phyloP scores from a whole-genome alignment of 495 filamentous ascomycete species.

The Corynascus novoguineensis region DNA sequence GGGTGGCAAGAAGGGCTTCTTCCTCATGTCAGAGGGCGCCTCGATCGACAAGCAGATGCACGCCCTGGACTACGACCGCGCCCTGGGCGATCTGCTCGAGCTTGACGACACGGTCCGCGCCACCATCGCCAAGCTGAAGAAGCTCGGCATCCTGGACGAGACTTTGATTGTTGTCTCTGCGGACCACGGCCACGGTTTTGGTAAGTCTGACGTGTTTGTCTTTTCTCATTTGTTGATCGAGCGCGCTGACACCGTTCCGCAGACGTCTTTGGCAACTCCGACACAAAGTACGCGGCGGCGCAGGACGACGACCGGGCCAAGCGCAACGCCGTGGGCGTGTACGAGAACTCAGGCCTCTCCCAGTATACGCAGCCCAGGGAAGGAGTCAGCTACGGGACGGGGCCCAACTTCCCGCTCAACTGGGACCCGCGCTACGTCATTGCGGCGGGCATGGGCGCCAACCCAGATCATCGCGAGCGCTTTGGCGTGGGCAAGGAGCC shows the following conservation, averaged over 20 bases:
- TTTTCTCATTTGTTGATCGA: no score
- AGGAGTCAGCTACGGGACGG: constrained; percentile 53
- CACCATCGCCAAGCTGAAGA: constrained; percentile 56
- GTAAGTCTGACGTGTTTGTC: constrained; percentile 11
- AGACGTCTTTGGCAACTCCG: constrained; percentile 44
- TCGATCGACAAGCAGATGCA: constrained; percentile 81
- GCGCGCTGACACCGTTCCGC: not conserved
- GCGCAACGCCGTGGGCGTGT: constrained; percentile 61
- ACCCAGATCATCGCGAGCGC: constrained; percentile 63
- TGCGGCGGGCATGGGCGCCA: constrained; percentile 56
- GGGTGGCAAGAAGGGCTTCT: constrained; percentile 60
- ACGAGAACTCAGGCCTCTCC: constrained; percentile 59
- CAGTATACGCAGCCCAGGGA: constrained; percentile 52
- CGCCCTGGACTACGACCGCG: constrained; percentile 66
- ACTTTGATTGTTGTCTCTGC: constrained; percentile 68
- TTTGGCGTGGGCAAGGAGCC: constrained; percentile 57
- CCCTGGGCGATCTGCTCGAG: constrained; percentile 68
- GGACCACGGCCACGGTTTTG: constrained; percentile 75
- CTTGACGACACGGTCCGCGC: constrained; percentile 68
- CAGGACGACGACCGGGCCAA: constrained; percentile 57
- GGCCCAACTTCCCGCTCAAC: constrained; percentile 63
- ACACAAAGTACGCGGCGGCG: constrained; percentile 55
- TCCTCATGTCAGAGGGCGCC: constrained; percentile 71
- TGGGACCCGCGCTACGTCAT: constrained; percentile 74
- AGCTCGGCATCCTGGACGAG: constrained; percentile 52